Conservation (phyloP, 1,284 basidiomycete genomes). For the Papiliotrema fonsecae region DNA sequence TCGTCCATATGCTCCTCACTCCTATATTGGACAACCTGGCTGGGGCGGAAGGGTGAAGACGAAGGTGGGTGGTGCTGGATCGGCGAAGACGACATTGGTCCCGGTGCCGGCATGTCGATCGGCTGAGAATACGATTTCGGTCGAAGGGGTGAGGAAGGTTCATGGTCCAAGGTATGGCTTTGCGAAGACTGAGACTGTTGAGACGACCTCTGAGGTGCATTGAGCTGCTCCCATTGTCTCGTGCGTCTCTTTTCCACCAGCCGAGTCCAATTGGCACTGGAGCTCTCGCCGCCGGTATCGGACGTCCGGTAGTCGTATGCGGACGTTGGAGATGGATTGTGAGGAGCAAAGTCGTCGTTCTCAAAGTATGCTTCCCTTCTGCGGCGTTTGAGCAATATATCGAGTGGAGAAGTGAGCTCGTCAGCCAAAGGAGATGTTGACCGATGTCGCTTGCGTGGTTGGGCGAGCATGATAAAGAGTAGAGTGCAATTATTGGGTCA, state of each 20-base stretch:
- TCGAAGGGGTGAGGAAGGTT: not conserved
- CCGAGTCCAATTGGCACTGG: not conserved
- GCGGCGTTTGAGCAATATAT: conserved; percentile 37
- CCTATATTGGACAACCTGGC: not conserved
- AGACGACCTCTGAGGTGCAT: conserved; percentile 15
- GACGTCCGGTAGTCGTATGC: not conserved
- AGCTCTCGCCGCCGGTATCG: not conserved
- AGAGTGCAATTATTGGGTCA: too few species aligned
- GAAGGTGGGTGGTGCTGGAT: conserved; percentile 26
- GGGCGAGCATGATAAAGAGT: conserved; percentile 1
- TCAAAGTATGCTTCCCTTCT: conserved; percentile 9
- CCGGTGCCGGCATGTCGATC: not conserved
- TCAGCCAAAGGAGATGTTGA: conserved; percentile 33
- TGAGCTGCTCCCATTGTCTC: conserved; percentile 31
- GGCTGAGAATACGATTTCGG: not conserved
- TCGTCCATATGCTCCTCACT: conserved; percentile 12
- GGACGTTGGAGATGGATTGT: not conserved
- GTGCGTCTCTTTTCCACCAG: conserved; percentile 24
- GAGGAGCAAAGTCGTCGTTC: not conserved
- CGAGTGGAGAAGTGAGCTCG: conserved; percentile 37
- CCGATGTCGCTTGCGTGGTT: conserved; percentile 27
- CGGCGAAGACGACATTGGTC: conserved; percentile 31
- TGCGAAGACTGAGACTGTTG: not conserved
- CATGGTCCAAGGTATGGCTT: not conserved
- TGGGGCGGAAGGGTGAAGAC: conserved; percentile 20